Conservation (phyloP, 257 asterid genomes). For the Thymus mandschuricus region DNA sequence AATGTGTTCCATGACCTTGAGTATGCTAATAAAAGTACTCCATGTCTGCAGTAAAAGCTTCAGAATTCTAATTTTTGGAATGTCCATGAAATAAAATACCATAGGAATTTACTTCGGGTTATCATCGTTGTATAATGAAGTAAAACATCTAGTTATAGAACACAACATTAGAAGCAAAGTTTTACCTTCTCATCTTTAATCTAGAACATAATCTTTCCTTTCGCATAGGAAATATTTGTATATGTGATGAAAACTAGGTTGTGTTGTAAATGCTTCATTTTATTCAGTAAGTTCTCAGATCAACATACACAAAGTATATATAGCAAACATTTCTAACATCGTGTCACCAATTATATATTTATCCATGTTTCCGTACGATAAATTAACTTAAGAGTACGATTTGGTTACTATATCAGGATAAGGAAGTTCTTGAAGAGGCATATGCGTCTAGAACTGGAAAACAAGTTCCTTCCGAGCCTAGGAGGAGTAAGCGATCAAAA, state of each 20-base stretch:
- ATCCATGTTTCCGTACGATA: slow-evolving; percentile 3
- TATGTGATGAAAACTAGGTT: background rate
- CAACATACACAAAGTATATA: background rate
- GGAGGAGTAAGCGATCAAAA: slow-evolving; percentile 88
- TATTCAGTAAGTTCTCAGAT: background rate
- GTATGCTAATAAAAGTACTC: too few species aligned
- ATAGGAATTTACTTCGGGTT: too few species aligned
- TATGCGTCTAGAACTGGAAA: slow-evolving; percentile 63
- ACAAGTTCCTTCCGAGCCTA: slow-evolving; percentile 67
- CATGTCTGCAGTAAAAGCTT: too few species aligned
- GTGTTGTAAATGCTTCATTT: background rate
- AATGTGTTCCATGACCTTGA: slow-evolving; percentile 8
- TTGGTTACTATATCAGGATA: slow-evolving; percentile 49
- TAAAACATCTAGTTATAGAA: too few species aligned
- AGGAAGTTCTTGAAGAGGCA: slow-evolving; percentile 76
- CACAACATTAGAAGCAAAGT: background rate
- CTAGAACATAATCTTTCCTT: background rate
- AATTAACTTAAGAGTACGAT: slow-evolving; percentile 14
- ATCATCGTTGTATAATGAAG: too few species aligned
- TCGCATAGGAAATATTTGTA: background rate
- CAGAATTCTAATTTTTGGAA: too few species aligned
- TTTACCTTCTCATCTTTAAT: background rate
- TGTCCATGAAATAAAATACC: too few species aligned
- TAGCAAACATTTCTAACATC: slow-evolving; percentile 10
- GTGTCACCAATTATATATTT: background rate